A percentile compares a stretch with the other conserved stretches of the same genome.
Conservation (phyloP, 1,284 basidiomycete genomes). For the Wallemia mellicola region DNA sequence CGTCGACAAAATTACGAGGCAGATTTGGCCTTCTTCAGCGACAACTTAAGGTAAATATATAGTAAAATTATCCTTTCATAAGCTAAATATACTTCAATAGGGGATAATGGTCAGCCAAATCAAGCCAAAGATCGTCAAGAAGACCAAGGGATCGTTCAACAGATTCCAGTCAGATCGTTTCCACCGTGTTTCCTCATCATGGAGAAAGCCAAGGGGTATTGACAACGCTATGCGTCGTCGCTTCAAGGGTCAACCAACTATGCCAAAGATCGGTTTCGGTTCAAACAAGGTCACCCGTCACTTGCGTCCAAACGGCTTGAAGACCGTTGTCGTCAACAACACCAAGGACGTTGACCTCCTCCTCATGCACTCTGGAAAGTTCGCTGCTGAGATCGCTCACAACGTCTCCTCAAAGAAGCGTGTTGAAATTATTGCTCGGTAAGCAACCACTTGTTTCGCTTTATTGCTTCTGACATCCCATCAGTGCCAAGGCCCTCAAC, state of each 20-base stretch:
- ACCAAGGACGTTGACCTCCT: conserved; percentile 70
- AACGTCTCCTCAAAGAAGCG: conserved; percentile 92
- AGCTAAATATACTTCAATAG: background rate
- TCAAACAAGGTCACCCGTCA: conserved; percentile 48
- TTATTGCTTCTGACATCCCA: background rate
- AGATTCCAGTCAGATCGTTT: conserved; percentile 95
- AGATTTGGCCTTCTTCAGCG: background rate
- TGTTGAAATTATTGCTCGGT: conserved; percentile 68
- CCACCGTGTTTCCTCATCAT: conserved; percentile 76
- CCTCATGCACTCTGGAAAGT: conserved; percentile 92
- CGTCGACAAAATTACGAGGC: no score
- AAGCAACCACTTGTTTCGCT: conserved; percentile 8
- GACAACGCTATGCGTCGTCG: conserved; percentile 81
- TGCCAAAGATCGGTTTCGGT: conserved; percentile 48
- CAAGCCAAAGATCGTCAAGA: conserved; percentile 2
- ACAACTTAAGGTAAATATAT: background rate
- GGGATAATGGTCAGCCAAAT: background rate
- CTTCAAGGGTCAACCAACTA: conserved; percentile 79
- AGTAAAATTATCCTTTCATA: background rate
- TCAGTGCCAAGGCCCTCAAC: conserved; percentile 57
- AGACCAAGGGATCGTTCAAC: conserved; percentile 19
- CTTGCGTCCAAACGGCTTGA: conserved; percentile 71
- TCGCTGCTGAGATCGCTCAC: conserved; percentile 89
- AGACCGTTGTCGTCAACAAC: conserved; percentile 81
- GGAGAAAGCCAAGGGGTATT: conserved; percentile 39